phyloP scores from a whole-genome alignment of 2,329 filamentous ascomycete genomes.

The Simplicillium aogashimaense region DNA sequence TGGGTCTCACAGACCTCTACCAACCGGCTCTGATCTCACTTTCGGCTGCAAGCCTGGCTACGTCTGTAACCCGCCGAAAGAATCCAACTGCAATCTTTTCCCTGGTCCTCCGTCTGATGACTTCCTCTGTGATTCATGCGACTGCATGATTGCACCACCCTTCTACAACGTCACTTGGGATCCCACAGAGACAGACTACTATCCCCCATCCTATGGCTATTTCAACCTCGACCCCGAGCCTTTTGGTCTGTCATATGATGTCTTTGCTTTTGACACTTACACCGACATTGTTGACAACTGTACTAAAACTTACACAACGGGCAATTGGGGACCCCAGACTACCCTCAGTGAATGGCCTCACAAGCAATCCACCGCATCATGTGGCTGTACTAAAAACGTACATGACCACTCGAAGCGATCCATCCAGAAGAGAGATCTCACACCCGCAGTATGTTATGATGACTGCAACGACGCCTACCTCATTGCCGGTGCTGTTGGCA shows the following conservation, averaged over 20 bases:
- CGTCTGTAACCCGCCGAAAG: constrained; percentile 42
- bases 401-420: not conserved
- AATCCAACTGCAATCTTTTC: constrained; percentile 40
- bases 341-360: constrained; percentile 25
- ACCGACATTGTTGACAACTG: constrained; percentile 23
- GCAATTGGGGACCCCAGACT: constrained; percentile 44
- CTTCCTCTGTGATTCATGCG: constrained; percentile 33
- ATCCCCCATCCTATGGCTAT: constrained; percentile 40
- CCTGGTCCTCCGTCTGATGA: constrained; percentile 31
- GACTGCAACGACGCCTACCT: constrained; percentile 39
- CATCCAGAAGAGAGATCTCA: not conserved
- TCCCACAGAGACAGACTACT: constrained; percentile 35
- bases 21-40: constrained; percentile 29
- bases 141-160: constrained; percentile 33
- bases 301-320: constrained; percentile 37
- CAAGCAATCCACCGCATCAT: not conserved
- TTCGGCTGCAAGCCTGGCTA: constrained; percentile 45
- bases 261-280: constrained; percentile 40
- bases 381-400: not conserved
- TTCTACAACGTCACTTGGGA: constrained; percentile 30
- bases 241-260: constrained; percentile 54
- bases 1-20: constrained; percentile 17
- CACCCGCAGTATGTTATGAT: constrained; percentile 35
- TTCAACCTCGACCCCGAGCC: constrained; percentile 52
- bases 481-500: constrained; percentile 38